phyloP scores from a whole-genome alignment of 129 eudicot genomes.

The Gnaphalium uliginosum region DNA sequence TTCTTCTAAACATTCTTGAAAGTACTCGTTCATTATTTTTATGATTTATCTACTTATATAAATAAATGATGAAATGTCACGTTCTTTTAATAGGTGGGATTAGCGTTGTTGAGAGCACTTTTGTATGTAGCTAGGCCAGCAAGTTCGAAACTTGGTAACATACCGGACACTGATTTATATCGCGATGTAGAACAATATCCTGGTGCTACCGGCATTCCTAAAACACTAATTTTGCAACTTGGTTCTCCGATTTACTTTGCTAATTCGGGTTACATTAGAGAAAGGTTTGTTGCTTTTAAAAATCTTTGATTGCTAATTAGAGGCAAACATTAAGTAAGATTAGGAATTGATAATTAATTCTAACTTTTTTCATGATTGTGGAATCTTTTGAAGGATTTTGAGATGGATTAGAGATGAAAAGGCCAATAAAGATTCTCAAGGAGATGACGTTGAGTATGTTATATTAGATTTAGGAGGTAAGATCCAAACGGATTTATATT shows the following conservation, averaged over 20 bases:
- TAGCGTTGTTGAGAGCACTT: constrained; percentile 65
- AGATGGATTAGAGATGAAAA: constrained; percentile 87
- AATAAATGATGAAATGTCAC: background rate
- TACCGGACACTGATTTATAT: constrained; percentile 56
- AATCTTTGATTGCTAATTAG: constrained; percentile 10
- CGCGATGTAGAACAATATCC: constrained; percentile 90
- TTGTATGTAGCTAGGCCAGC: constrained; percentile 83
- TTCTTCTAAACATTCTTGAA: background rate
- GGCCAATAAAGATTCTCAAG: constrained; percentile 35
- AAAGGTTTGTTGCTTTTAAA: constrained; percentile 49
- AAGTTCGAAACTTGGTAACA: constrained; percentile 68
- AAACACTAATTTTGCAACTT: constrained; percentile 60
- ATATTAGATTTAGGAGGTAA: constrained; percentile 86
- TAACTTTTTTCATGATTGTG: background rate
- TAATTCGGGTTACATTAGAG: constrained; percentile 61
- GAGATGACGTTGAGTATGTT: constrained; percentile 54
- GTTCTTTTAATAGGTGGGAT: constrained; percentile 50
- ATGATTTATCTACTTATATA: background rate
- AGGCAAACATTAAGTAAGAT: background rate
- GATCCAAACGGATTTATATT: constrained; percentile 3
- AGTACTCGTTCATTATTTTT: background rate
- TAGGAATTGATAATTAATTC: background rate
- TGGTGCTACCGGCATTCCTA: constrained; percentile 42
- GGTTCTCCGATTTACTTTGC: constrained; percentile 93
- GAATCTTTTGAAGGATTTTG: constrained; percentile 45